These are phyloP conservation scores for Rhazya stricta DNA, from an alignment of 257 asterid genomes.

Conservation along the genomic window DNA sequence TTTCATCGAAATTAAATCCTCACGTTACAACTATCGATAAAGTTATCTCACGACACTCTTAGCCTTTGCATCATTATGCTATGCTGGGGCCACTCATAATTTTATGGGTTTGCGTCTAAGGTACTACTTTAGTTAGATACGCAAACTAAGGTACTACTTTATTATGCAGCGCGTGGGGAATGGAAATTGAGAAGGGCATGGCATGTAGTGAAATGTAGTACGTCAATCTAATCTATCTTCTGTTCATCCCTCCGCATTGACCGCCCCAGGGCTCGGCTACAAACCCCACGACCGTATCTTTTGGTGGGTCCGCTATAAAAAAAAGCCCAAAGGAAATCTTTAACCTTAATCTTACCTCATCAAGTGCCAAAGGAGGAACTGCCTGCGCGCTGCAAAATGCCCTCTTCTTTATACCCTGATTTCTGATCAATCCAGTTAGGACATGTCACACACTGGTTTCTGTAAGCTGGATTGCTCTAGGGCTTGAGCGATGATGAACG, in stretches of 20 bases:
- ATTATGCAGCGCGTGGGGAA: not conserved
- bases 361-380: not conserved
- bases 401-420: not conserved
- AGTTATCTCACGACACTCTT: no score
- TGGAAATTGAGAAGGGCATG: not conserved
- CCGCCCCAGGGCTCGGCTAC: slow-evolving; percentile 26
- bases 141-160: no score
- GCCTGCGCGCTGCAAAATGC: slow-evolving; percentile 2
- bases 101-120: no score
- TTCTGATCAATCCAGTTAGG: slow-evolving; percentile 4
- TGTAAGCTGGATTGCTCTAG: slow-evolving; percentile 2
- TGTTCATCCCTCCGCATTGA: slow-evolving; percentile 34
- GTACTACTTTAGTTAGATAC: no score
- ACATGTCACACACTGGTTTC: not conserved
- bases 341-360: not conserved
- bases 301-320: slow-evolving; percentile 10
- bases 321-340: not conserved
- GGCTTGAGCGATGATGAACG: no score
- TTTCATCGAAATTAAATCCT: no score
- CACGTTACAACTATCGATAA: no score
- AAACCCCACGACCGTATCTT: slow-evolving; percentile 29
- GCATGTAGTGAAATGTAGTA: not conserved
- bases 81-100: no score
- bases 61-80: no score
- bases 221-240: slow-evolving; percentile 3